A percentile compares a stretch with the other conserved stretches of the same genome.
phyloP scores from a whole-genome alignment of 2,329 filamentous ascomycete species.

The Verticillium klebahnii region DNA sequence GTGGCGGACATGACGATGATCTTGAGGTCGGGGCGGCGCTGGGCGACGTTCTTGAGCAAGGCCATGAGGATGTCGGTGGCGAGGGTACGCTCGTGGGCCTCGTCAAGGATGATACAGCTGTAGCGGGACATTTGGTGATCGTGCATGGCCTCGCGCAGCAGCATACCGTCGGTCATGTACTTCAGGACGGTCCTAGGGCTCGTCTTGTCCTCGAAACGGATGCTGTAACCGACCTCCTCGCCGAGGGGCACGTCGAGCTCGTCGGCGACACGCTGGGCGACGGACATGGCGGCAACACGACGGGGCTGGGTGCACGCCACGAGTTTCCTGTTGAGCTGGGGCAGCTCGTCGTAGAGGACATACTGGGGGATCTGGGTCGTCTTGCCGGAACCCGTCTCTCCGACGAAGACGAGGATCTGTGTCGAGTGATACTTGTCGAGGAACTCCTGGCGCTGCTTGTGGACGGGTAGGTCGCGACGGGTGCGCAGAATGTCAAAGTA shows the following conservation, averaged over 20 bases:
- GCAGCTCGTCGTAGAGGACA: slow-evolving; percentile 93
- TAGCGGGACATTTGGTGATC: slow-evolving; percentile 89
- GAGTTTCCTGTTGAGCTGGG: slow-evolving; percentile 79
- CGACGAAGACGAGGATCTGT: slow-evolving; percentile 97
- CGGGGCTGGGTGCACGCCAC: slow-evolving; percentile 96
- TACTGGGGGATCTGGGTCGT: slow-evolving; percentile 99
- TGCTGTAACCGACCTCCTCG: slow-evolving; percentile 96
- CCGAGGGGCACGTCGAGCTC: slow-evolving; percentile 93
- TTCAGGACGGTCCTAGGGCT: slow-evolving; percentile 86
- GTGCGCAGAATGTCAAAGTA: slow-evolving; percentile 89
- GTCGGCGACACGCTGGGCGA: slow-evolving; percentile 94
- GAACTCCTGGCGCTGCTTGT: slow-evolving; percentile 91
- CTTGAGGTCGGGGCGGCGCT: slow-evolving; percentile 83
- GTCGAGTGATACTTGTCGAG: slow-evolving; percentile 86
- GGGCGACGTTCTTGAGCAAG: slow-evolving; percentile 83
- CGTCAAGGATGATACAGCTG: slow-evolving; percentile 96
- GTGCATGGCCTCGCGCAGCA: slow-evolving; percentile 93
- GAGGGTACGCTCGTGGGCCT: slow-evolving; percentile 95
- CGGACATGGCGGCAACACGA: slow-evolving; percentile 97
- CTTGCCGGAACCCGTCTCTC: slow-evolving; percentile 98
- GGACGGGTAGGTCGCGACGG: slow-evolving; percentile 81
- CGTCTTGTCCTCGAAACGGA: slow-evolving; percentile 96
- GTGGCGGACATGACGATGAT: slow-evolving; percentile 99
- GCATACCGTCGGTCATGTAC: slow-evolving; percentile 99
- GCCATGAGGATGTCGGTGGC: slow-evolving; percentile 98